These are phyloP conservation scores for Eucalyptus albens DNA, from an alignment of 345 rosid species.

Conservation along the genomic window DNA sequence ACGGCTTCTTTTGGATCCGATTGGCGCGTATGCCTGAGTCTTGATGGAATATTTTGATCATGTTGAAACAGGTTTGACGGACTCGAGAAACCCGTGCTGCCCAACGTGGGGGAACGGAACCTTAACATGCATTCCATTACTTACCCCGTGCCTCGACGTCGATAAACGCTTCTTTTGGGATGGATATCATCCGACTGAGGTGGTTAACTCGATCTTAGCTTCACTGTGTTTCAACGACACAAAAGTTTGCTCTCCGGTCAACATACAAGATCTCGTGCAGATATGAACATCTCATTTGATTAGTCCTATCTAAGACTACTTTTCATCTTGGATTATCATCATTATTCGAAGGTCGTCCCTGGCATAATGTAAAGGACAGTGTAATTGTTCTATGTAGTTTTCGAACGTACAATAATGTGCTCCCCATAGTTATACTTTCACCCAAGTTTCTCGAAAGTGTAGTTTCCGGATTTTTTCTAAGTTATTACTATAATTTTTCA, in stretches of 20 bases:
- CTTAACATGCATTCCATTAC: slow-evolving; percentile 20
- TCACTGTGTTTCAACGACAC: slow-evolving; percentile 8
- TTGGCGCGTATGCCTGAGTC: background rate
- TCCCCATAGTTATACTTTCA: background rate
- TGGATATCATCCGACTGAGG: slow-evolving; percentile 27
- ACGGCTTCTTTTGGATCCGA: background rate
- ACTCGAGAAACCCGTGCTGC: slow-evolving; percentile 32
- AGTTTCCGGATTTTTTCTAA: background rate
- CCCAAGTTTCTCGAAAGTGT: background rate
- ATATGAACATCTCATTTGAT: background rate
- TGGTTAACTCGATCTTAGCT: slow-evolving; percentile 6
- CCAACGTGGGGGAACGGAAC: slow-evolving; percentile 34
- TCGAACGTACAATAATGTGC: background rate
- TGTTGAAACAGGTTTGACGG: slow-evolving; percentile 6
- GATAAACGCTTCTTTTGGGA: slow-evolving; percentile 26
- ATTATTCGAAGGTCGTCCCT: background rate
- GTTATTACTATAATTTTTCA: background rate
- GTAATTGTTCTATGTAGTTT: background rate
- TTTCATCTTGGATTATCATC: background rate
- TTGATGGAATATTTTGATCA: background rate
- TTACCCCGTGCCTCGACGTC: slow-evolving; percentile 9
- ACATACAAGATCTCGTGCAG: slow-evolving; percentile 7
- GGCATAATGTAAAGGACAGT: background rate
- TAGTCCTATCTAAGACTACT: background rate
- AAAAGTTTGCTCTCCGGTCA: slow-evolving; percentile 19